These are phyloP conservation scores for Gastrolobium villosum DNA, from an alignment of 306 rosid genomes.

Conservation along the genomic window DNA sequence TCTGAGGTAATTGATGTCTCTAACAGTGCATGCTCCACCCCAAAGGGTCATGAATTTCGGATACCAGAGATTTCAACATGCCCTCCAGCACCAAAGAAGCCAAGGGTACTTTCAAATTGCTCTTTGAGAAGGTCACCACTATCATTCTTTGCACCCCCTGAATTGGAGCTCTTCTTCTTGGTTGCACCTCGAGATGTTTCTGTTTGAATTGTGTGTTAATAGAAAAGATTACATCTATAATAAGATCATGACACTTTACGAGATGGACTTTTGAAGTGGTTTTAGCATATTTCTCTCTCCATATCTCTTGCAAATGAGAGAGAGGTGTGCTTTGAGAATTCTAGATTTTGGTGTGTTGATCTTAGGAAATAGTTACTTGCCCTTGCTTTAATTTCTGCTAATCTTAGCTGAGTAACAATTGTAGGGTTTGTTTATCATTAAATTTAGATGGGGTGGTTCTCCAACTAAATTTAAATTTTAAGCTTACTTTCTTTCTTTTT, in stretches of 20 bases:
- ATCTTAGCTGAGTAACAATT: conserved; percentile 55
- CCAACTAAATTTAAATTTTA: conserved; percentile 56
- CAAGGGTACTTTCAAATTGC: conserved; percentile 65
- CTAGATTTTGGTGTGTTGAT: conserved; percentile 55
- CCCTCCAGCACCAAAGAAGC: conserved; percentile 95
- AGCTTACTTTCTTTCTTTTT: conserved; percentile 24
- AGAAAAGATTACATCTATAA: conserved; percentile 37
- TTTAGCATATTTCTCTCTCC: conserved; percentile 33
- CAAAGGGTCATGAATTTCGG: conserved; percentile 77
- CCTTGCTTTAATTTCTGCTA: conserved; percentile 45
- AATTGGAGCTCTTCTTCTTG: conserved; percentile 87
- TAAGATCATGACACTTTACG: conserved; percentile 50
- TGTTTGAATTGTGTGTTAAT: conserved; percentile 62
- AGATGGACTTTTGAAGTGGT: conserved; percentile 56
- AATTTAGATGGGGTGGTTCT: conserved; percentile 58
- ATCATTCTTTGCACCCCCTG: conserved; percentile 93
- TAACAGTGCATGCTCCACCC: conserved; percentile 72
- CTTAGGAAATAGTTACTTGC: conserved; percentile 53
- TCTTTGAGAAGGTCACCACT: conserved; percentile 68
- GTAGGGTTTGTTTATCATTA: conserved; percentile 62
- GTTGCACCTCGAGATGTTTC: conserved; percentile 71
- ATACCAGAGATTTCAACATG: conserved; percentile 85
- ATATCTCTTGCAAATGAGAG: conserved; percentile 40
- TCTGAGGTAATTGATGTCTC: conserved; percentile 55
- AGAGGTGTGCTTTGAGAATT: conserved; percentile 38